A percentile compares a stretch with the other conserved stretches of the same genome.
phyloP scores from a whole-genome alignment of 2,329 filamentous ascomycete species.

The Tolypocladium tundrense region DNA sequence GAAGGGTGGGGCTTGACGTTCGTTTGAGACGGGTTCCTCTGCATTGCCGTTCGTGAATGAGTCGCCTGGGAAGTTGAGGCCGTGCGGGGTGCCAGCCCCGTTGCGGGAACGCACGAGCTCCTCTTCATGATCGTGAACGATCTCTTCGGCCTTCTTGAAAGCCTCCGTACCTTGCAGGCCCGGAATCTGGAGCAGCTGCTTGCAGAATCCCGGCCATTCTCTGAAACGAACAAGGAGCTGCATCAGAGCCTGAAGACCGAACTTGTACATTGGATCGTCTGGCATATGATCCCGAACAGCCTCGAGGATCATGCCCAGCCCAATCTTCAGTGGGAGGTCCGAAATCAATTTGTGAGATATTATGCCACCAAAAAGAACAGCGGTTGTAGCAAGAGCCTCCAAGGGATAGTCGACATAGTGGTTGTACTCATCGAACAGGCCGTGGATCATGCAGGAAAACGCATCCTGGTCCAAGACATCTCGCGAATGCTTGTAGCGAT shows the following conservation, averaged over 20 bases:
- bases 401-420: conserved; percentile 93
- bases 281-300: conserved; percentile 77
- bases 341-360: conserved; percentile 90
- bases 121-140: conserved; percentile 58
- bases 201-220: conserved; percentile 95
- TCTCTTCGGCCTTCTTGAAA: conserved; percentile 71
- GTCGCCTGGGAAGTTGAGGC: conserved; percentile 31
- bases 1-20: conserved; percentile 62
- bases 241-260: conserved; percentile 87
- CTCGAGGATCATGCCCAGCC: conserved; percentile 96
- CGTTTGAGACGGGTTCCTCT: conserved; percentile 49
- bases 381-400: conserved; percentile 91
- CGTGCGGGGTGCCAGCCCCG: conserved; percentile 29
- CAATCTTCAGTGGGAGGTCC: conserved; percentile 82
- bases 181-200: conserved; percentile 70
- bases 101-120: conserved; percentile 47
- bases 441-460: conserved; percentile 97
- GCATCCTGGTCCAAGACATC: conserved; percentile 83
- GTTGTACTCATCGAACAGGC: conserved; percentile 91
- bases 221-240: conserved; percentile 73
- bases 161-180: conserved; percentile 78
- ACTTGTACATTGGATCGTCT: conserved; percentile 93
- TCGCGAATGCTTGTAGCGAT: conserved; percentile 78
- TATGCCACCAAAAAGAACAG: conserved; percentile 91
- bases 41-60: conserved; percentile 58